Evolutionary conservation across 495 filamentous ascomycete genomes (phyloP), one percentile per base, ranked within the genome.

Genomic region (Penicillium mononematosum): DNA sequence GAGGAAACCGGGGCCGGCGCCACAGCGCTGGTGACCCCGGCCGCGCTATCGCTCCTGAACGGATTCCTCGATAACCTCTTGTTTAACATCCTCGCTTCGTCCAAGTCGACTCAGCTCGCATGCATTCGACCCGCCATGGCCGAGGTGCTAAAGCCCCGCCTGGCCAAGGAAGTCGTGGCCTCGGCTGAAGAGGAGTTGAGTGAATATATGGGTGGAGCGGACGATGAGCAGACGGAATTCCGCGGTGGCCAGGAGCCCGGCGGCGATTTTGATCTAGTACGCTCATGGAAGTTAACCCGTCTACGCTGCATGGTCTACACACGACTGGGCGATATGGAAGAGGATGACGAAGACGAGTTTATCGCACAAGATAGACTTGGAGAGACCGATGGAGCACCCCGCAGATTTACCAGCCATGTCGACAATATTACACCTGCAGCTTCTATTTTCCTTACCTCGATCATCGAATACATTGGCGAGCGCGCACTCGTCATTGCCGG

Each of bases 291-390:
- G 71, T 81, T 92, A 50, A 92, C 91, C 1, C 86, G 95, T 48
- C 74, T 99, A 53, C 84, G 94, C 52, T 94, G 92, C 66, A 98
- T 99, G 95, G 93, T 98, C 17, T 98, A 98, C 69, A 98, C 91
- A 7, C 91, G 92, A 11, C 75, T 99, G 14, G 95, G 95, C 24
- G 94, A 99, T 64, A 85, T 99, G 82, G 95, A 99, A 70, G 92
- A 96, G 73, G 91, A 97, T 62, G 95, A 98, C 50, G 94, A 98
- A 68, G 91, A 96, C 65, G 85, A 84, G 59, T 90, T 86, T 61
- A 88, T 91, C 62, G 80, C 87, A 45, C 81, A 87, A 61, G 88
- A 92, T 34, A 80, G 86, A 42, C 78, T 89, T 5, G 78, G 83
- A 11, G 79, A 83, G 38, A 56, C 76, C 60, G 56, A 75, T 62